A percentile compares a stretch with the other conserved stretches of the same genome.
phyloP scores from a whole-genome alignment of 2,329 filamentous ascomycete species.

The Aureobasidium sp. region DNA sequence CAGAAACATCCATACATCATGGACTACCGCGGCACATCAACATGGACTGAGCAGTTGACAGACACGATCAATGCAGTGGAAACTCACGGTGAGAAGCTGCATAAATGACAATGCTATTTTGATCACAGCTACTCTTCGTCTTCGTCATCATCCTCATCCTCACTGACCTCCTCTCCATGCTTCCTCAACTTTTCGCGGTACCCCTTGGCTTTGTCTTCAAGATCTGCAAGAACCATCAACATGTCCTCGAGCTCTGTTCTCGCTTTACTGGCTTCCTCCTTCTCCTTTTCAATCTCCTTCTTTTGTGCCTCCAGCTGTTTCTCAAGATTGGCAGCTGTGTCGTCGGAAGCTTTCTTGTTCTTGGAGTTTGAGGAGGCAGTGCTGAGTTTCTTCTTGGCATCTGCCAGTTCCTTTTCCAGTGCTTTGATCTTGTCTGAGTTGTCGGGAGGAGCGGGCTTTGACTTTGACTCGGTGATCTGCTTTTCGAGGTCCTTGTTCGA shows the following conservation, averaged over 20 bases:
- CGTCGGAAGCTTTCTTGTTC: neutral
- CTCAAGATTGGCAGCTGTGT: conserved; percentile 13
- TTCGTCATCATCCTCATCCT: conserved; percentile 26
- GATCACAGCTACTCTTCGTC: conserved; percentile 16
- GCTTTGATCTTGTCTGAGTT: conserved; percentile 5
- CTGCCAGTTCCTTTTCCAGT: neutral
- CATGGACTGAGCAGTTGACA: no score
- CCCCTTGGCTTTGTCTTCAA: conserved; percentile 37
- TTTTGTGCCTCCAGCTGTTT: conserved; percentile 20
- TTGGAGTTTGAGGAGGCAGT: neutral
- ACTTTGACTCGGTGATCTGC: neutral
- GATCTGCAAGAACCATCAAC: conserved; percentile 41
- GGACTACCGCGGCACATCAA: no score
- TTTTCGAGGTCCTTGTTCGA: conserved; percentile 16
- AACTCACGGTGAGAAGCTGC: neutral
- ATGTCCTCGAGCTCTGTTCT: conserved; percentile 43
- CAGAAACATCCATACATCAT: no score
- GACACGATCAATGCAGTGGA: no score
- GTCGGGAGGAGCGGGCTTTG: neutral
- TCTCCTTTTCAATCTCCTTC: conserved; percentile 34
- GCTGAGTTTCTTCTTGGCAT: conserved; percentile 9
- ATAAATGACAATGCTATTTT: neutral
- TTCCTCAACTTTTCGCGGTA: conserved; percentile 24
- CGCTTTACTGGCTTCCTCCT: conserved; percentile 29
- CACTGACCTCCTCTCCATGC: conserved; percentile 26